Conservation (phyloP, 2,329 filamentous ascomycete species). For the Teratosphaeria gauchensis region DNA sequence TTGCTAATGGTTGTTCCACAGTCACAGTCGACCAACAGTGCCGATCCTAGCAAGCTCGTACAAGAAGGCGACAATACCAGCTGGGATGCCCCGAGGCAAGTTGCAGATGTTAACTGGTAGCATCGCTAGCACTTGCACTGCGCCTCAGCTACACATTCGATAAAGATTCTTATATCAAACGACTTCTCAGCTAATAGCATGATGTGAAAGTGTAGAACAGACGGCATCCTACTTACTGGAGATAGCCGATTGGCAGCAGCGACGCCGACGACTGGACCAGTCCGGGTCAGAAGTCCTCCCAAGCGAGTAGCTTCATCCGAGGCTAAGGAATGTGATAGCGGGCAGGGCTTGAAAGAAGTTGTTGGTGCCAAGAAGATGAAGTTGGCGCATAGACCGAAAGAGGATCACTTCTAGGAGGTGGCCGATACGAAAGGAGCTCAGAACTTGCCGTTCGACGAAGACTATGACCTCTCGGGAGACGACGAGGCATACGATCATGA, state of each 20-base stretch:
- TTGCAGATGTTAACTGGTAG: not conserved
- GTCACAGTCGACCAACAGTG: not conserved
- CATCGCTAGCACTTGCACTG: not conserved
- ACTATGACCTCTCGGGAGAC: not conserved
- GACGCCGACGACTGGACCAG: not conserved
- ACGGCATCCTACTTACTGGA: not conserved
- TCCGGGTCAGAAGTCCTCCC: not conserved
- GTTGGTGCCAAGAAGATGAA: not conserved
- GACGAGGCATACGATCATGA: not conserved
- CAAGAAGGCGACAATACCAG: not conserved
- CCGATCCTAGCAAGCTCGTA: not conserved
- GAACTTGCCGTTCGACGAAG: not conserved
- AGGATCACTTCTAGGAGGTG: not conserved
- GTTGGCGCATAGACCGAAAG: not conserved
- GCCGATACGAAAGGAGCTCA: not conserved
- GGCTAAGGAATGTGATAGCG: not conserved
- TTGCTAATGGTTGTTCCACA: not conserved
- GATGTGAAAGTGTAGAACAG: not conserved
- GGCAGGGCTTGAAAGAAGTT: not conserved
- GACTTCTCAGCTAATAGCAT: not conserved
- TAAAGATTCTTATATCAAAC: not conserved
- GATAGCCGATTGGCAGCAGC: not conserved
- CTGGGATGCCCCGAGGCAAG: not conserved
- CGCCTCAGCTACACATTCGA: not conserved
- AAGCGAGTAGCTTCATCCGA: not conserved